Evolutionary conservation across 495 filamentous ascomycete genomes (phyloP), one percentile per base, ranked within the genome.

Genomic region (Aspergillus conjunctus): DNA sequence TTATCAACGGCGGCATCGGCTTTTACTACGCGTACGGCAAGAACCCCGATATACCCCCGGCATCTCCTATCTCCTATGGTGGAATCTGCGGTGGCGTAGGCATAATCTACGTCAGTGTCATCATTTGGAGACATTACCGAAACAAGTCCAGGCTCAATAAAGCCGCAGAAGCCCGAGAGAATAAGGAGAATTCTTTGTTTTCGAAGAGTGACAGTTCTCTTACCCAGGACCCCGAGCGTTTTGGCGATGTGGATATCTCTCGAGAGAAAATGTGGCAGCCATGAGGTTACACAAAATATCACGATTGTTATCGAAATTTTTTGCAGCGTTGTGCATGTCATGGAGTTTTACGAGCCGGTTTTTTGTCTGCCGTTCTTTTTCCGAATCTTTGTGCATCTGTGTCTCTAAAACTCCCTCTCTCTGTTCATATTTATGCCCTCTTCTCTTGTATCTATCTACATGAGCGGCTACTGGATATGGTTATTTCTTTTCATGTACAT

Each of bases 1-100:
- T 88, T 30, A 71, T 90, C 61, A 91, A 90, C 67, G 88, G 86
- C 37, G 88, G 88, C 0, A 66, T 90, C 2, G 88, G 88, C 2
- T 73, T 91, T n/a, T 55, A 77, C 37, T 65, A 64, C 55, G 66
- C 66, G 12, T 21, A 44, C 6, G 32, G 53, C 14, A 63, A 58
- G 26, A 68, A 62, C 41, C 63, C 60, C 0, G 63, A 66, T 58
- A 65, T 68, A 9, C 63, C 66, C 8, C 34, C 32, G 1, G 59
- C 60, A 6, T 60, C 66, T 4, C 62, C 57, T 11, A 48, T 63
- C 20, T 51, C 58, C 15, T 68, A 68, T 34, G 63, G 57, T 9
- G 30, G 52, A 15, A 63, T 68, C n/a, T 60, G 51, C 15, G 66
- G 34, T 6, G 39, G 18, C 5, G 46, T 65, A 21, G 58, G 54